Conservation (phyloP, 2,329 filamentous ascomycete genomes). For the Ophiostoma ulmi region DNA sequence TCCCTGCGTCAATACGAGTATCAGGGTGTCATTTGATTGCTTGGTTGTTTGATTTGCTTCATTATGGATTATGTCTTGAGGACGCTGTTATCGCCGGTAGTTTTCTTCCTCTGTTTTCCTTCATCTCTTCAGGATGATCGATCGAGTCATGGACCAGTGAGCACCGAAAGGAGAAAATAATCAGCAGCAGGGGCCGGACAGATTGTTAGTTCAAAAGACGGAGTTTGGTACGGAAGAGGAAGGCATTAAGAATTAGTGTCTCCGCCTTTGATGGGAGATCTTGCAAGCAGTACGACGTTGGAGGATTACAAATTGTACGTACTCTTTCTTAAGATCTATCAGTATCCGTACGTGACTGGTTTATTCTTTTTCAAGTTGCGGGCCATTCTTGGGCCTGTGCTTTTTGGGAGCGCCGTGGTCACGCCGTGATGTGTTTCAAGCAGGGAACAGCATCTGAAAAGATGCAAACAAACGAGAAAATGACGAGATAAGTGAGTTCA, state of each 20-base stretch:
- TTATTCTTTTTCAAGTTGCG: not conserved
- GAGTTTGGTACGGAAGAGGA: constrained; percentile 20
- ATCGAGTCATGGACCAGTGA: not conserved
- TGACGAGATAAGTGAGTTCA: not conserved
- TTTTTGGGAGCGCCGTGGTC: not conserved
- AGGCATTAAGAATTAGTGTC: constrained; percentile 20
- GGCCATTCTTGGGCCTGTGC: not conserved
- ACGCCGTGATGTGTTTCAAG: not conserved
- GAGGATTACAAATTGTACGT: not conserved
- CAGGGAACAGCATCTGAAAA: not conserved
- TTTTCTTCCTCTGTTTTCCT: too few species aligned
- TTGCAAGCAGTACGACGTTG: not conserved
- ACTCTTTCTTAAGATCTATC: not conserved
- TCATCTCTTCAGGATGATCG: too few species aligned
- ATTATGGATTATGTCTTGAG: not conserved
- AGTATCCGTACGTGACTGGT: not conserved
- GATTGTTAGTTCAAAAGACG: not conserved
- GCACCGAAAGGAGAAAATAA: not conserved
- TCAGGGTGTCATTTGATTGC: too few species aligned
- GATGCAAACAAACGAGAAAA: not conserved
- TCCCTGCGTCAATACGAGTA: not conserved
- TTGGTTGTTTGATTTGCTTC: not conserved
- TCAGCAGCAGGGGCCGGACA: not conserved
- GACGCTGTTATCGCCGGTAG: not conserved
- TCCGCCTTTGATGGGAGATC: constrained; percentile 6